These are phyloP conservation scores for Lepidium sativum DNA, from an alignment of 345 rosid species.

Conservation along the genomic window DNA sequence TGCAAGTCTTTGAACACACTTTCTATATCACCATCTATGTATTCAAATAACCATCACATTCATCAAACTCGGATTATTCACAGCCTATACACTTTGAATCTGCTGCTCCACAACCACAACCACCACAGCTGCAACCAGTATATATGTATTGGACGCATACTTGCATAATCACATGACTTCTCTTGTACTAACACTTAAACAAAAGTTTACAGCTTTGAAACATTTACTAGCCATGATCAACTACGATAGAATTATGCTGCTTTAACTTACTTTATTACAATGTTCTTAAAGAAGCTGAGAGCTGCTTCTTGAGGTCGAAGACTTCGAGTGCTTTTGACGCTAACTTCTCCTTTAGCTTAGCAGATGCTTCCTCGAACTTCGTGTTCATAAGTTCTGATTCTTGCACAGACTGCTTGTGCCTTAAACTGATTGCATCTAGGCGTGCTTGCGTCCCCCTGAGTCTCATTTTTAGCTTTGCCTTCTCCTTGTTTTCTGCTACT, in stretches of 20 bases:
- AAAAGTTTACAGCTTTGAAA: constrained; percentile 1
- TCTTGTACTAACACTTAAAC: not conserved
- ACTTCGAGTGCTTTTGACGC: constrained; percentile 48
- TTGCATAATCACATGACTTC: constrained; percentile 1
- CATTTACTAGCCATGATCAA: constrained; percentile 7
- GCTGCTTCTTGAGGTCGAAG: constrained; percentile 66
- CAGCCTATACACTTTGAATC: constrained; percentile 5
- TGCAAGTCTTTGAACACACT: constrained; percentile 11
- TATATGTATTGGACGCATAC: not conserved
- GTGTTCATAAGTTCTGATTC: constrained; percentile 51
- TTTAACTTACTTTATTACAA: constrained; percentile 6
- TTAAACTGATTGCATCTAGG: constrained; percentile 44
- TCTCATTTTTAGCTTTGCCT: constrained; percentile 66
- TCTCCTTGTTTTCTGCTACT: constrained; percentile 36
- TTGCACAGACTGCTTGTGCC: constrained; percentile 41
- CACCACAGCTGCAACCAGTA: constrained; percentile 5
- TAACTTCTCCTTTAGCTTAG: constrained; percentile 47
- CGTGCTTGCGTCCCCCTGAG: constrained; percentile 73
- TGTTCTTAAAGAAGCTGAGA: constrained; percentile 26
- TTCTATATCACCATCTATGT: not conserved
- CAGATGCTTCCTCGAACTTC: constrained; percentile 58
- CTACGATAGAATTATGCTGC: not conserved
- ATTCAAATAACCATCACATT: not conserved
- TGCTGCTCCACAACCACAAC: constrained; percentile 24
- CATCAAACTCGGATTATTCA: not conserved